Conservation (phyloP, 2,329 filamentous ascomycete species). For the Rhynchosporium secalis region DNA sequence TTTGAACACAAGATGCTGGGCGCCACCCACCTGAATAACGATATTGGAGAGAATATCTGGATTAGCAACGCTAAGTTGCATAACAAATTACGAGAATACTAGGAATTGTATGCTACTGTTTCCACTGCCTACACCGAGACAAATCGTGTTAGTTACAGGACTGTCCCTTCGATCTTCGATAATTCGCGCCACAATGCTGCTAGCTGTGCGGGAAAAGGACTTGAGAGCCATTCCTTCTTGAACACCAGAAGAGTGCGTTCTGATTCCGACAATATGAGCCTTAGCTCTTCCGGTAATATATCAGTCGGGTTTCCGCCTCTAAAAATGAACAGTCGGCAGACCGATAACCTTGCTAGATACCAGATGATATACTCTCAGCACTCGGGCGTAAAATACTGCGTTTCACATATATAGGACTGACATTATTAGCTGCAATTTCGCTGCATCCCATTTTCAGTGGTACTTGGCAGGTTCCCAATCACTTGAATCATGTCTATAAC, state of each 20-base stretch:
- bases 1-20: background rate
- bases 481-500: too few species aligned
- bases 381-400: background rate
- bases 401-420: too few species aligned
- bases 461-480: too few species aligned
- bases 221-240: conserved; percentile 7
- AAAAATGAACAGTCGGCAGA: conserved; percentile 1
- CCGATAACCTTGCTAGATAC: background rate
- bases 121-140: conserved; percentile 10
- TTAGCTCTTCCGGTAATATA: background rate
- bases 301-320: background rate
- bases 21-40: conserved; percentile 4
- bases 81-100: conserved; percentile 10
- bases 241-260: background rate
- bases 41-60: conserved; percentile 6
- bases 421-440: too few species aligned
- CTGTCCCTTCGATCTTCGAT: conserved; percentile 10
- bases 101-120: conserved; percentile 2
- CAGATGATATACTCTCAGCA: background rate
- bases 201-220: conserved; percentile 4
- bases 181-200: conserved; percentile 10
- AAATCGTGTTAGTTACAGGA: conserved; percentile 10
- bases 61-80: conserved; percentile 2
- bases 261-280: background rate
- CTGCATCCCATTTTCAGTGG: too few species aligned